These are phyloP conservation scores for Pseudocercospora eumusae DNA, from an alignment of 2,329 filamentous ascomycete genomes.

Conservation along the genomic window DNA sequence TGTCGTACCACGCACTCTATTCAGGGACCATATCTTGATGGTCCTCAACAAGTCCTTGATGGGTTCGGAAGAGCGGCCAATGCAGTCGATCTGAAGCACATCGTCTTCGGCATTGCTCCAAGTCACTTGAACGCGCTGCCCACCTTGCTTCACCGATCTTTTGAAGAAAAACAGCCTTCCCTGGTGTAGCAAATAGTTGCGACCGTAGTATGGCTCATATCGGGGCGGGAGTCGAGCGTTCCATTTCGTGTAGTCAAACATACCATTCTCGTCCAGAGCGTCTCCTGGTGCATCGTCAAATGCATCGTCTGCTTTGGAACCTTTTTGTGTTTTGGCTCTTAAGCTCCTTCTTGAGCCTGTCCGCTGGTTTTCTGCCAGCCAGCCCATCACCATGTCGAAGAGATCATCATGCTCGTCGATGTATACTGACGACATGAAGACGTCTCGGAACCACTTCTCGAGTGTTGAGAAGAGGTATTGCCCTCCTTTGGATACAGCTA, in stretches of 20 bases:
- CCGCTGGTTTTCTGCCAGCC: conserved; percentile 47
- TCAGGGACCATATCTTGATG: conserved; percentile 49
- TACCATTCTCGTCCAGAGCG: conserved; percentile 43
- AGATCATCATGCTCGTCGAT: conserved; percentile 50
- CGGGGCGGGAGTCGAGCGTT: conserved; percentile 50
- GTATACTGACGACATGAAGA: conserved; percentile 48
- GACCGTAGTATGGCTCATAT: conserved; percentile 54
- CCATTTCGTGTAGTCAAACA: conserved; percentile 55
- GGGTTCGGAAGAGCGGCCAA: conserved; percentile 51
- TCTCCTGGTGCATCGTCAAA: conserved; percentile 41
- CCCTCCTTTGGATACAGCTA: conserved; percentile 44
- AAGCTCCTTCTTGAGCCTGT: conserved; percentile 41
- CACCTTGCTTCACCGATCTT: conserved; percentile 41
- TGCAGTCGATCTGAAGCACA: conserved; percentile 48
- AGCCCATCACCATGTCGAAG: conserved; percentile 47
- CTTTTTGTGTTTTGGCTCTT: conserved; percentile 45
- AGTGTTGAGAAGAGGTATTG: conserved; percentile 42
- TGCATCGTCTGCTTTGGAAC: conserved; percentile 39
- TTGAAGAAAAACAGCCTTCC: conserved; percentile 48
- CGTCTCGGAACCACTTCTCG: conserved; percentile 37
- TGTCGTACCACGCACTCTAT: conserved; percentile 48
- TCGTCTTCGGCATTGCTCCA: conserved; percentile 43
- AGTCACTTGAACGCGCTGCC: conserved; percentile 31
- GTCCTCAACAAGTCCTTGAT: conserved; percentile 51
- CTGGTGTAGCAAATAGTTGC: conserved; percentile 47